Evolutionary conservation across 148 eudicot species (phyloP).

Genomic region (Chenopodium suecicum): DNA sequence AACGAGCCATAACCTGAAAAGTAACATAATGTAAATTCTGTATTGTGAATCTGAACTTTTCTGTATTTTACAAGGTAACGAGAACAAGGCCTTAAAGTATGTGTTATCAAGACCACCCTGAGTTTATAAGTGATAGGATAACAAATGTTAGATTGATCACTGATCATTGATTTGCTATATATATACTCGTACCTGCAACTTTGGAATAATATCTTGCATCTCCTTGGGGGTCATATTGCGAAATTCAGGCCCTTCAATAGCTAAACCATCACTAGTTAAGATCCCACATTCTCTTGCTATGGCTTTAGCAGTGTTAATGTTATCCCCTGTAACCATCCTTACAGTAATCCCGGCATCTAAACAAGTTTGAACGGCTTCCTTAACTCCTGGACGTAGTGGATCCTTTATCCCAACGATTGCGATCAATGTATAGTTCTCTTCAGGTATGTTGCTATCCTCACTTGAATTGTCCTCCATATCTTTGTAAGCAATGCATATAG

Average conservation of each 20-base stretch:
- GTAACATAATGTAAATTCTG: neutral
- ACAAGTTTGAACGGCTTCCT: constrained; percentile 79
- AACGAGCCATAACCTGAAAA: constrained; percentile 76
- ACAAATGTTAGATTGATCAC: too few relatives aligned
- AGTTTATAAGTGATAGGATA: too few relatives aligned
- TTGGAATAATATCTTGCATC: constrained; percentile 66
- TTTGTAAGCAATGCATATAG: constrained; percentile 67
- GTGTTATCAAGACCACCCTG: neutral
- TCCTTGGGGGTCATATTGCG: constrained; percentile 49
- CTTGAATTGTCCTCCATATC: constrained; percentile 37
- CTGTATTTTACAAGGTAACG: neutral
- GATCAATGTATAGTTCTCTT: constrained; percentile 50
- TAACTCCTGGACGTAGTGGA: constrained; percentile 85
- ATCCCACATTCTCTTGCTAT: constrained; percentile 92
- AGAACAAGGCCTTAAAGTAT: neutral
- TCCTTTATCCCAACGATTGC: constrained; percentile 83
- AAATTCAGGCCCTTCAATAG: constrained; percentile 73
- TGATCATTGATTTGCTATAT: neutral
- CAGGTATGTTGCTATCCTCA: constrained; percentile 45
- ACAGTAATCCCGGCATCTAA: constrained; percentile 68
- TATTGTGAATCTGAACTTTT: neutral
- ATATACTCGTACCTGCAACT: constrained; percentile 49
- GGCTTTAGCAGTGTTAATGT: constrained; percentile 83
- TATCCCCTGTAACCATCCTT: constrained; percentile 89
- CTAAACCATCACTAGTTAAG: constrained; percentile 60